Percentiles rank a stretch among this genome's conserved stretches.
Evolutionary conservation across 1,139 yeast species (phyloP).

Genomic region (Entelexis sorbosivorans): DNA sequence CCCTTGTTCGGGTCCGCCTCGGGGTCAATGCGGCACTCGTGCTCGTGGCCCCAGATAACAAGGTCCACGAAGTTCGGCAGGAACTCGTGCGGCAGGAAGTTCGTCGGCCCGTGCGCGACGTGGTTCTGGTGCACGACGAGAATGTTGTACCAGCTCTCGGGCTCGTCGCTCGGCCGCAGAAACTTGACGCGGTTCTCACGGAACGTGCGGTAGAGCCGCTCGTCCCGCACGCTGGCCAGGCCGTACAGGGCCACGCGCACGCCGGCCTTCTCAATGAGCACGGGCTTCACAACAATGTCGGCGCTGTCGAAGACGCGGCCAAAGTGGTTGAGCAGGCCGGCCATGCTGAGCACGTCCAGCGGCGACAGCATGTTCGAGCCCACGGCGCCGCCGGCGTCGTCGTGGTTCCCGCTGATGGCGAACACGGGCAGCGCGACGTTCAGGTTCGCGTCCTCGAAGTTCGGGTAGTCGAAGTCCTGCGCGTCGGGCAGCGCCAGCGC

Average conservation of each 20-base stretch:
- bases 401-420: constrained; percentile 94
- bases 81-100: constrained; percentile 73
- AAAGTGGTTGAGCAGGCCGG: constrained; percentile 81
- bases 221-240: constrained; percentile 78
- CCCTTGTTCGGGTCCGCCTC: constrained; percentile 53
- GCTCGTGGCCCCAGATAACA: constrained; percentile 96
- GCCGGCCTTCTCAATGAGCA: constrained; percentile 67
- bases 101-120: constrained; percentile 59
- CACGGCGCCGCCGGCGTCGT: constrained; percentile 79
- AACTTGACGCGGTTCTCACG: constrained; percentile 72
- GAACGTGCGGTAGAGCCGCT: constrained; percentile 70
- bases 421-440: constrained; percentile 88
- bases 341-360: constrained; percentile 66
- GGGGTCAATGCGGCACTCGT: constrained; percentile 76
- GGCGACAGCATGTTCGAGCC: constrained; percentile 59
- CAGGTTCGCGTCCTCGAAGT: constrained; percentile 81
- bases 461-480: constrained; percentile 53
- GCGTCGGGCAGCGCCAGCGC: constrained; percentile 43
- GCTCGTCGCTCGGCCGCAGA: constrained; percentile 48
- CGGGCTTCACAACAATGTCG: constrained; percentile 62
- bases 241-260: constrained; percentile 85
- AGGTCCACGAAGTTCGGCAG: constrained; percentile 73
- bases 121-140: constrained; percentile 88
- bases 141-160: constrained; percentile 66
- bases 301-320: constrained; percentile 76